These are phyloP conservation scores for Elongisporangium undulatum DNA, from an alignment of 352 stramenopile species.

Conservation along the genomic window DNA sequence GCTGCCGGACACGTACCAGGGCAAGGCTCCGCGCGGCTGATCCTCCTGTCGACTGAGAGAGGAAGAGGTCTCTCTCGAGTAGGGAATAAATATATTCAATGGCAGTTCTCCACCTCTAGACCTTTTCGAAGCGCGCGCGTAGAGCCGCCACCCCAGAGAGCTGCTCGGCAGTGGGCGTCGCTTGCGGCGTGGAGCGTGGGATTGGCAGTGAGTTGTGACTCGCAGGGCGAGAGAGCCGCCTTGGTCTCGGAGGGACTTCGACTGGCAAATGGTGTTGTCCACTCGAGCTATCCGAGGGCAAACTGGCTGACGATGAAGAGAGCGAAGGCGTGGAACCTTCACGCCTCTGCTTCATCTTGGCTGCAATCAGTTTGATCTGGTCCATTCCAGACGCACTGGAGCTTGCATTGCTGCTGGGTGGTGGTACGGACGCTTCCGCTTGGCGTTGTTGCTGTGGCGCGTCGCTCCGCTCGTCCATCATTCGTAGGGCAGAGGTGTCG, in stretches of 20 bases:
- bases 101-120: slow-evolving; percentile 11
- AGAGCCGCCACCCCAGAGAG: slow-evolving; percentile 63
- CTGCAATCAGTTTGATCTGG: slow-evolving; percentile 68
- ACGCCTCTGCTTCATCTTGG: slow-evolving; percentile 71
- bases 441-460: neutral
- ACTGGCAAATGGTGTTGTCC: slow-evolving; percentile 1
- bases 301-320: neutral
- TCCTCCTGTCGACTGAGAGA: neutral
- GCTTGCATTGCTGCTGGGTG: slow-evolving; percentile 1
- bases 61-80: neutral
- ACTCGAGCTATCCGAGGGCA: neutral
- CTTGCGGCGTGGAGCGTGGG: neutral
- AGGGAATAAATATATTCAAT: slow-evolving; percentile 11
- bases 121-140: slow-evolving; percentile 71
- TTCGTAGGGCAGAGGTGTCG: slow-evolving; percentile 33
- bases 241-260: slow-evolving; percentile 1
- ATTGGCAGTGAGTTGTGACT: neutral
- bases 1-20: slow-evolving; percentile 63
- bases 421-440: slow-evolving; percentile 3
- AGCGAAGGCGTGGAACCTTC: slow-evolving; percentile 8
- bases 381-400: slow-evolving; percentile 29
- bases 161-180: slow-evolving; percentile 11
- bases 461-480: neutral
- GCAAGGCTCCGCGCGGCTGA: slow-evolving; percentile 30
- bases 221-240: neutral